Conservation (phyloP, 2,329 filamentous ascomycete genomes). For the Monosporascus cannonballus region DNA sequence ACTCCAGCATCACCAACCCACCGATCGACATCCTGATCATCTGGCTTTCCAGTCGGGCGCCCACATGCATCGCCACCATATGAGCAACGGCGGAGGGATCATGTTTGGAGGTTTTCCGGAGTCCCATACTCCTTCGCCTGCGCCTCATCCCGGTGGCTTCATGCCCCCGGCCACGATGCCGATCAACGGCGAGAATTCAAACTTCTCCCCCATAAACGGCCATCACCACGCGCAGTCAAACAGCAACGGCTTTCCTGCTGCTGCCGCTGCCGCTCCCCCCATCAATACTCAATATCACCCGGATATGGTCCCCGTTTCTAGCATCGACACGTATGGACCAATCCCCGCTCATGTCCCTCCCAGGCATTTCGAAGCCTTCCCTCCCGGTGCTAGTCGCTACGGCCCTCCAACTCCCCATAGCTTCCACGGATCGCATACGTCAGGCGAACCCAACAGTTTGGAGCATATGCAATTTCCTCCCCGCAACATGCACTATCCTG, state of each 20-base stretch:
- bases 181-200: constrained; percentile 19
- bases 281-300: constrained; percentile 21
- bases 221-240: constrained; percentile 22
- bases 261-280: constrained; percentile 2
- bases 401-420: constrained; percentile 54
- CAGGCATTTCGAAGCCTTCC: constrained; percentile 26
- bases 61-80: constrained; percentile 26
- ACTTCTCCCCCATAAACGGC: constrained; percentile 17
- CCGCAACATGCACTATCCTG: constrained; percentile 26
- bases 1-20: constrained; percentile 12
- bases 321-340: constrained; percentile 20
- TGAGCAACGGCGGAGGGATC: constrained; percentile 46
- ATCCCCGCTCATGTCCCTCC: constrained; percentile 18
- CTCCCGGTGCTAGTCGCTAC: constrained; percentile 31
- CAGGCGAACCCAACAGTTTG: constrained; percentile 37
- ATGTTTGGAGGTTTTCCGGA: constrained; percentile 50
- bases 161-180: constrained; percentile 37
- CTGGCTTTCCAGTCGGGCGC: constrained; percentile 19
- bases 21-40: constrained; percentile 15
- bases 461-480: constrained; percentile 31
- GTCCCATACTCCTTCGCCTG: constrained; percentile 54
- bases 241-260: constrained; percentile 18
- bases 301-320: constrained; percentile 18
- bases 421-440: constrained; percentile 56
- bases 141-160: constrained; percentile 40